A percentile compares a stretch with the other conserved stretches of the same genome.
Conservation (phyloP, 2,329 filamentous ascomycete species). For the Colletotrichum chrysophilum region DNA sequence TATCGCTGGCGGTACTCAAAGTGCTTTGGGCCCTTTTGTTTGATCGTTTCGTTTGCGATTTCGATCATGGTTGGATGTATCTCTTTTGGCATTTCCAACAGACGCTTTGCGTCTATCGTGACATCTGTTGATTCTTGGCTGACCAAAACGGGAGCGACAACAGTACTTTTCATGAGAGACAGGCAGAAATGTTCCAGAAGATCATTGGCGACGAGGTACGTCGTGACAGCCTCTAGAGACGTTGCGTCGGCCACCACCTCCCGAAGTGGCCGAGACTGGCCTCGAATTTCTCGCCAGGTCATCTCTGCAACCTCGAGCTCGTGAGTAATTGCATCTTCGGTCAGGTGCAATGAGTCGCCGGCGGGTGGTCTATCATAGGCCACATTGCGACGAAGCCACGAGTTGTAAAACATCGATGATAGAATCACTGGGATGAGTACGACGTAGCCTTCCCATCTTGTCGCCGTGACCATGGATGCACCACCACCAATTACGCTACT, state of each 20-base stretch:
- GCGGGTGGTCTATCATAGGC: slow-evolving; percentile 44
- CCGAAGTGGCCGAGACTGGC: neutral
- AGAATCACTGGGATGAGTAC: slow-evolving; percentile 55
- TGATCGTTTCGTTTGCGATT: neutral
- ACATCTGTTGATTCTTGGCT: neutral
- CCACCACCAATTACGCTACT: slow-evolving; percentile 52
- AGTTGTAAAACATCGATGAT: slow-evolving; percentile 49
- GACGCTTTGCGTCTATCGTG: neutral
- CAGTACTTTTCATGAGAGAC: neutral
- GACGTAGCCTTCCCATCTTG: slow-evolving; percentile 58
- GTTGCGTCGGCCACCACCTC: neutral
- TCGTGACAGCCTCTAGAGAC: neutral
- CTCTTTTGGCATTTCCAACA: neutral
- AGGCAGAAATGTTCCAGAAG: neutral
- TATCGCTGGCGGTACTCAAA: neutral
- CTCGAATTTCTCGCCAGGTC: neutral
- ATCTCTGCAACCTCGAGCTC: neutral
- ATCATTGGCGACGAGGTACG: neutral
- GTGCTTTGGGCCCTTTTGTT: neutral
- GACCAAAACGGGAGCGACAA: neutral
- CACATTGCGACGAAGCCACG: slow-evolving; percentile 51
- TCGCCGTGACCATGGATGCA: slow-evolving; percentile 54
- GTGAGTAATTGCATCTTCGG: neutral
- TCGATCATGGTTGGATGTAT: neutral
- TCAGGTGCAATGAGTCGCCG: neutral